These are phyloP conservation scores for Irpex rosettiformis DNA, from an alignment of 1,284 basidiomycete genomes.

Conservation along the genomic window DNA sequence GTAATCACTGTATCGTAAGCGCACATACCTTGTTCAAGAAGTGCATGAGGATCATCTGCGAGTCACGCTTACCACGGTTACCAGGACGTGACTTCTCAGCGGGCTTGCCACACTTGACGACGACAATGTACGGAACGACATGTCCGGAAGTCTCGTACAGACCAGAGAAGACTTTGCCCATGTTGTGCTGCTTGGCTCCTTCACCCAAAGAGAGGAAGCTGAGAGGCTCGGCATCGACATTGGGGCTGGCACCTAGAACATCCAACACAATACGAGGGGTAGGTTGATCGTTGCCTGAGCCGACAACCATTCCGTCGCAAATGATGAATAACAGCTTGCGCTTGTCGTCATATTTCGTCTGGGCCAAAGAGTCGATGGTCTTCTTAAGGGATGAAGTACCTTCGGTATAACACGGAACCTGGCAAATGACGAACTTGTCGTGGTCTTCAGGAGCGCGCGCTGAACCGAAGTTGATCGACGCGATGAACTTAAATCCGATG, in stretches of 20 bases:
- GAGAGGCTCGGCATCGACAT: constrained; percentile 91
- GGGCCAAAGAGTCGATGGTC: constrained; percentile 94
- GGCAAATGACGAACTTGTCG: constrained; percentile 98
- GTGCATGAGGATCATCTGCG: constrained; percentile 94
- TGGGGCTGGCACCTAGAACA: constrained; percentile 92
- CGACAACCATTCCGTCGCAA: constrained; percentile 99
- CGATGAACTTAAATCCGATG: constrained; percentile 98
- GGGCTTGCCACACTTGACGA: constrained; percentile 97
- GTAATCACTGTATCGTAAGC: constrained; percentile 13
- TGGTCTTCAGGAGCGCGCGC: constrained; percentile 90
- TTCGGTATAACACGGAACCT: constrained; percentile 98
- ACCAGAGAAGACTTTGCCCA: constrained; percentile 98
- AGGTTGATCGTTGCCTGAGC: constrained; percentile 89
- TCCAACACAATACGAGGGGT: constrained; percentile 95
- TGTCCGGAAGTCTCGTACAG: constrained; percentile 94
- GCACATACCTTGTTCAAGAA: constrained; percentile 86
- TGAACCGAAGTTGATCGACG: constrained; percentile 85
- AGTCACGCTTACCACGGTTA: constrained; percentile 96
- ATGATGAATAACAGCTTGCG: constrained; percentile 93
- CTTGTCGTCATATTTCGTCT: constrained; percentile 97
- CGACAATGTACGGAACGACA: constrained; percentile 93
- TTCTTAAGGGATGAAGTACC: constrained; percentile 83
- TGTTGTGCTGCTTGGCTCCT: constrained; percentile 95
- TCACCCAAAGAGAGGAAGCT: constrained; percentile 94
- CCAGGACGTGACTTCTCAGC: constrained; percentile 91